phyloP scores from a whole-genome alignment of 2,329 filamentous ascomycete species.

The Magnaporthiopsis incrustans region DNA sequence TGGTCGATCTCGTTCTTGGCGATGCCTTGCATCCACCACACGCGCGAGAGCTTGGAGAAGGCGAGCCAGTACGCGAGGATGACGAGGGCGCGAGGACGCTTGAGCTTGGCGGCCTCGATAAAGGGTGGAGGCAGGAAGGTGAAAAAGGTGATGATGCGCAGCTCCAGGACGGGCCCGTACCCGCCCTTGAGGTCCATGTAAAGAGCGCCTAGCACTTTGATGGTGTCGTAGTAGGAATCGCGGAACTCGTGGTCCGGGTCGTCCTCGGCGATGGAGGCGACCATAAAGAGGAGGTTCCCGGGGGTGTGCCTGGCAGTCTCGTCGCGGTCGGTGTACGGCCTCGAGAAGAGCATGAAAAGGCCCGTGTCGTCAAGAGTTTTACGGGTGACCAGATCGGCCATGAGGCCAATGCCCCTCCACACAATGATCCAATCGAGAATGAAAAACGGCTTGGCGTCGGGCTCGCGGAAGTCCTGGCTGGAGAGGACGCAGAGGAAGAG shows the following conservation, averaged over 20 bases:
- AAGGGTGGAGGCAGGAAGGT: slow-evolving; percentile 40
- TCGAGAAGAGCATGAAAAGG: slow-evolving; percentile 37
- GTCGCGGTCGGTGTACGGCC: slow-evolving; percentile 39
- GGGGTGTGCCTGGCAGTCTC: slow-evolving; percentile 34
- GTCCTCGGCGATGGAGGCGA: slow-evolving; percentile 32
- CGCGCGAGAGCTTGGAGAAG: slow-evolving; percentile 36
- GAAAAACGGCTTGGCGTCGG: slow-evolving; percentile 34
- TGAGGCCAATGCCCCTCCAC: slow-evolving; percentile 45
- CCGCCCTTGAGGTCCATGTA: slow-evolving; percentile 40
- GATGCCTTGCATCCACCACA: slow-evolving; percentile 46
- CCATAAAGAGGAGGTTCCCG: slow-evolving; percentile 39
- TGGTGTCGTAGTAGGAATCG: slow-evolving; percentile 34
- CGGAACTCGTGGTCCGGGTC: slow-evolving; percentile 33
- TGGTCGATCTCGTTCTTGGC: slow-evolving; percentile 36
- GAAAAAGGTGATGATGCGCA: slow-evolving; percentile 45
- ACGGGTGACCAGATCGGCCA: slow-evolving; percentile 32
- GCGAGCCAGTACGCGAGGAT: slow-evolving; percentile 45
- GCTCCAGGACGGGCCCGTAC: slow-evolving; percentile 33
- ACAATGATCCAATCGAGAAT: slow-evolving; percentile 49
- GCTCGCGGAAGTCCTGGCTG: slow-evolving; percentile 42
- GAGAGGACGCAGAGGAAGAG: slow-evolving; percentile 43
- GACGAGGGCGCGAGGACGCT: slow-evolving; percentile 37
- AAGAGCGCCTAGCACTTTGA: slow-evolving; percentile 43
- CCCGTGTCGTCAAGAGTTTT: slow-evolving; percentile 30
- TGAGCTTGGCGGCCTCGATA: slow-evolving; percentile 32